A percentile compares a stretch with the other conserved stretches of the same genome.
phyloP scores from a whole-genome alignment of 2,329 filamentous ascomycete species.

The Graphilbum sp. region DNA sequence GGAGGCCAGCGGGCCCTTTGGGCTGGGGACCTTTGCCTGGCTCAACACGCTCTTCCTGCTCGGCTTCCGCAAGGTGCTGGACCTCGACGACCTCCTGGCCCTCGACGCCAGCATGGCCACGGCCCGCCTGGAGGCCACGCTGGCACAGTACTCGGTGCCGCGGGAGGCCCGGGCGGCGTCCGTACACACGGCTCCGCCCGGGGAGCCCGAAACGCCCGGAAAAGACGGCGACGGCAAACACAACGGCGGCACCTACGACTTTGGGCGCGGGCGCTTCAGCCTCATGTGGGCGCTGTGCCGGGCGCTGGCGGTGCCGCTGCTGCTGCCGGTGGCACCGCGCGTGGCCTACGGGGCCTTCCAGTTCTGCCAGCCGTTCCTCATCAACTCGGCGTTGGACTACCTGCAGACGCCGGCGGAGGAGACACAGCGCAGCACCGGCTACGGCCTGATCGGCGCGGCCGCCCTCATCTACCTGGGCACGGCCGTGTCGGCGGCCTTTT shows the following conservation, averaged over 20 bases:
- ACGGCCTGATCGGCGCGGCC: constrained; percentile 25
- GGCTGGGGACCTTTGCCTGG: constrained; percentile 19
- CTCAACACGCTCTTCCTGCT: constrained; percentile 17
- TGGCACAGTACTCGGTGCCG: constrained; percentile 6
- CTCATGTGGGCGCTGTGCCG: constrained; percentile 8
- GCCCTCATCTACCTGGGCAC: constrained; percentile 23
- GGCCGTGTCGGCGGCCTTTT: constrained; percentile 22
- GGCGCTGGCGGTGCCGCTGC: constrained; percentile 8
- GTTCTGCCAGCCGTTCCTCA: constrained; percentile 19
- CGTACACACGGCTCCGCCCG: no score
- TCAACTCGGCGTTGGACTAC: constrained; percentile 15
- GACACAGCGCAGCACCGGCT: constrained; percentile 15
- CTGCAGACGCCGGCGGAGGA: constrained; percentile 10
- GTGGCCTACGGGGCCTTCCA: constrained; percentile 14
- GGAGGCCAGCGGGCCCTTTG: constrained; percentile 18
- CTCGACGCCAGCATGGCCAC: constrained; percentile 12
- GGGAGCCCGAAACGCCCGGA: no score
- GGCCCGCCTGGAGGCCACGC: constrained; percentile 5
- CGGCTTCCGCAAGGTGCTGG: constrained; percentile 20
- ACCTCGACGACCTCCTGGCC: constrained; percentile 17
- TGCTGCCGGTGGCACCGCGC: constrained; percentile 14
- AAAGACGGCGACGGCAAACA: not conserved
- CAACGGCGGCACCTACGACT: not conserved
- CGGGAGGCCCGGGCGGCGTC: no score
- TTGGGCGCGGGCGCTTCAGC: constrained; percentile 3